A percentile compares a stretch with the other conserved stretches of the same genome.
These are phyloP conservation scores for Suillus discolor DNA, from an alignment of 768 basidiomycete species.

Conservation along the genomic window DNA sequence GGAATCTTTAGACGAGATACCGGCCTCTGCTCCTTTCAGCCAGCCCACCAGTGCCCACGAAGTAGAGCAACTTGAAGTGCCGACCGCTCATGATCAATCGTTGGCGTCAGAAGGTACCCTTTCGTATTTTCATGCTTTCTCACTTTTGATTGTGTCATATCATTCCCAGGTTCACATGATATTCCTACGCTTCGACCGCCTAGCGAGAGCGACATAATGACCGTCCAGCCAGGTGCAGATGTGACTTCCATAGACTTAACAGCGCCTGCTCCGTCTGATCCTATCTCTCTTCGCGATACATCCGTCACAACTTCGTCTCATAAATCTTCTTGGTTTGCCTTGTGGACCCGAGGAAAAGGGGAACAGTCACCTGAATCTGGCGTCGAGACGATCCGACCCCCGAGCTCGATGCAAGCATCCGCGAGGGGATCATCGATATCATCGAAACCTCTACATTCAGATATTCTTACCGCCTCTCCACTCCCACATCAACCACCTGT, in stretches of 20 bases:
- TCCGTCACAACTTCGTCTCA: background rate
- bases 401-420: background rate
- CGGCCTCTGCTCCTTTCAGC: conserved; percentile 5
- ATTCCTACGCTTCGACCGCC: background rate
- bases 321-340: conserved; percentile 2
- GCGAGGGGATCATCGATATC: background rate
- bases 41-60: conserved; percentile 3
- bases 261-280: background rate
- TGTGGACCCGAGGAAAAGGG: background rate
- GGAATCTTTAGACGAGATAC: conserved; percentile 2
- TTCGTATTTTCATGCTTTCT: background rate
- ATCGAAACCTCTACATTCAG: background rate
- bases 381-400: background rate
- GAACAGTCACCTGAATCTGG: background rate
- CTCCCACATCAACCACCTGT: background rate
- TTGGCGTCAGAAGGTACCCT: conserved; percentile 18
- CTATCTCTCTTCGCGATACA: background rate
- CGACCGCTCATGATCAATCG: conserved; percentile 8
- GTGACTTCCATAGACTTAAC: background rate
- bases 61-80: conserved; percentile 8
- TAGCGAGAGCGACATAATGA: background rate
- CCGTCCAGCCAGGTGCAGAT: background rate
- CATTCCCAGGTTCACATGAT: background rate
- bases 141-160: background rate
- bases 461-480: background rate